Evolutionary conservation across 257 asterid species (phyloP).

Genomic region (Striga asiatica): DNA sequence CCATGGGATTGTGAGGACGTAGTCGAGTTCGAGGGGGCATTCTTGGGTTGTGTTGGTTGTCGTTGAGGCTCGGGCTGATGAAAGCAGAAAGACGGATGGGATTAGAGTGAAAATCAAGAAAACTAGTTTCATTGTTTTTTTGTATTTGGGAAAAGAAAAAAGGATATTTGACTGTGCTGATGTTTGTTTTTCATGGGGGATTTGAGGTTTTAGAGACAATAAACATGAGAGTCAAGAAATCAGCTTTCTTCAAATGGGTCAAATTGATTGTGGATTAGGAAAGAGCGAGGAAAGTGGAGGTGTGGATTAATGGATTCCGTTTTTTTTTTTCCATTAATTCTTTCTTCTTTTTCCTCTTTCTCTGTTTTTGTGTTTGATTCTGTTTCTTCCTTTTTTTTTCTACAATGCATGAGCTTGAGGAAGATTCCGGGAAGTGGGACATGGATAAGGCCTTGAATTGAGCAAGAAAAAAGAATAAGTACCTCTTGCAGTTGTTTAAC

Average conservation of each 20-base stretch:
- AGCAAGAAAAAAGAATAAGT: background rate
- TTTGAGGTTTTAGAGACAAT: background rate
- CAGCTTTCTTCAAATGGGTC: background rate
- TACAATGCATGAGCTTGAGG: slow-evolving; percentile 9
- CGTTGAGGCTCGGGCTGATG: slow-evolving; percentile 20
- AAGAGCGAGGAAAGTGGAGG: slow-evolving; percentile 7
- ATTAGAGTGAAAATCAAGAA: slow-evolving; percentile 25
- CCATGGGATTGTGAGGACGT: slow-evolving; percentile 60
- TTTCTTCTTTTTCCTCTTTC: no score
- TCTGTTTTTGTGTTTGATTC: no score
- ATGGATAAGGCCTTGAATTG: background rate
- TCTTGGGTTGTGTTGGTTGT: slow-evolving; percentile 17
- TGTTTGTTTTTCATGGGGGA: background rate
- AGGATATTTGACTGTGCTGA: background rate
- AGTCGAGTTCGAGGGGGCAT: slow-evolving; percentile 62
- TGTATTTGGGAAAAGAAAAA: background rate
- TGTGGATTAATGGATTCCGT: background rate
- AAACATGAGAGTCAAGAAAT: slow-evolving; percentile 14
- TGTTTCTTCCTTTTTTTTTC: no score
- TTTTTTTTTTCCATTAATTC: no score
- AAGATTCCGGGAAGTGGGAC: slow-evolving; percentile 15
- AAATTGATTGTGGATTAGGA: background rate
- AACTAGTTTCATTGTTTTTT: slow-evolving; percentile 20
- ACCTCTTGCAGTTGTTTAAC: no score
- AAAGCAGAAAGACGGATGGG: slow-evolving; percentile 8